Conservation (phyloP, 208 protist genomes). For the Leishmania arabica region DNA sequence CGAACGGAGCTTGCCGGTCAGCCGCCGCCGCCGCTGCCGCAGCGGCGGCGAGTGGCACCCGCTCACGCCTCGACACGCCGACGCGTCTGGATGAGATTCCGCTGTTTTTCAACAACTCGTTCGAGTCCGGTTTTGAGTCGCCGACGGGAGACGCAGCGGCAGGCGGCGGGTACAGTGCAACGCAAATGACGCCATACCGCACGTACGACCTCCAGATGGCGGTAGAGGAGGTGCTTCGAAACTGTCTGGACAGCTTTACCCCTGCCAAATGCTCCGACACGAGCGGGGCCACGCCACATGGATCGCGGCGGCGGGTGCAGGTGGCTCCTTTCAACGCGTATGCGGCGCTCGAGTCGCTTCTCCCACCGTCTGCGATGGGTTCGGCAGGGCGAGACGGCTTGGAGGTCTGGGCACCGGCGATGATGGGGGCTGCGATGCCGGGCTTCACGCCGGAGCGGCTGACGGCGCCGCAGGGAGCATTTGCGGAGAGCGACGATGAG, state of each 20-base stretch:
- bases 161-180: neutral
- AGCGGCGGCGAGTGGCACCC: constrained; percentile 2
- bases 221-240: constrained; percentile 40
- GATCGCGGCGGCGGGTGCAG: neutral
- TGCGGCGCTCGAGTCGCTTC: constrained; percentile 14
- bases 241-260: constrained; percentile 27
- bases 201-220: constrained; percentile 29
- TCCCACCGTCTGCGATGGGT: constrained; percentile 4
- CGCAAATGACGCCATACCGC: constrained; percentile 2
- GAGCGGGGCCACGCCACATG: constrained; percentile 2
- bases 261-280: constrained; percentile 21
- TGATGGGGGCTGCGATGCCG: constrained; percentile 9
- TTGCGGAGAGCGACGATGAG: constrained; percentile 54
- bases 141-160: constrained; percentile 7
- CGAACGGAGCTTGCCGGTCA: constrained; percentile 20
- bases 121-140: constrained; percentile 30
- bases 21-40: constrained; percentile 9
- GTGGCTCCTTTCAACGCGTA: constrained; percentile 10
- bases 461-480: constrained; percentile 19
- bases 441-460: constrained; percentile 20
- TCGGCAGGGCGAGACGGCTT: neutral
- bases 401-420: constrained; percentile 10
- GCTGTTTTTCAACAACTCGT: constrained; percentile 31
- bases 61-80: constrained; percentile 17
- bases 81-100: constrained; percentile 27